A percentile compares a stretch with the other conserved stretches of the same genome.
These are phyloP conservation scores for Acanthochlamys bracteata DNA, from an alignment of 106 monocot genomes.

Conservation along the genomic window DNA sequence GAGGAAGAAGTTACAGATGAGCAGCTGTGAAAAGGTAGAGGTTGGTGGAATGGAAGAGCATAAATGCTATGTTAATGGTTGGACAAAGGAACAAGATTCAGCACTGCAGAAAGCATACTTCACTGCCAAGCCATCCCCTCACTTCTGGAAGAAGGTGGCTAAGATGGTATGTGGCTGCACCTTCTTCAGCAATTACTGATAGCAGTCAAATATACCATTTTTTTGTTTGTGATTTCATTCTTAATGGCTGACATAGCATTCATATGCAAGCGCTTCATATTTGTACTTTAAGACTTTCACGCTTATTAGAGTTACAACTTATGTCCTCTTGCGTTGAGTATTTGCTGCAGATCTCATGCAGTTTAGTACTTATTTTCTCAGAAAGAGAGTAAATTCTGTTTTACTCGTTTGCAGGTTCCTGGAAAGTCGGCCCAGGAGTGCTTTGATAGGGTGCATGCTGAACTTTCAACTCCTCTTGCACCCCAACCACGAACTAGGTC, in stretches of 20 bases:
- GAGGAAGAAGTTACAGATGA: not conserved
- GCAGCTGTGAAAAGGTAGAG: not conserved
- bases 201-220: too few relatives aligned
- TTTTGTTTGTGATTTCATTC: too few relatives aligned
- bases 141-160: constrained; percentile 46
- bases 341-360: not conserved
- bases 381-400: not conserved
- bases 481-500: constrained; percentile 27
- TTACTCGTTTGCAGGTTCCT: constrained; percentile 33
- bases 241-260: too few relatives aligned
- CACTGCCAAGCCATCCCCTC: constrained; percentile 26
- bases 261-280: too few relatives aligned
- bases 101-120: constrained; percentile 31
- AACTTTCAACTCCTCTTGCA: constrained; percentile 39
- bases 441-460: constrained; percentile 47
- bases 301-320: not conserved
- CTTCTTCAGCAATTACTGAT: too few relatives aligned
- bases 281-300: not conserved
- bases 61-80: not conserved
- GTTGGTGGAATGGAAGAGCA: too few relatives aligned
- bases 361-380: not conserved
- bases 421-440: constrained; percentile 64
- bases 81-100: constrained; percentile 23
- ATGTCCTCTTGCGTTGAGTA: not conserved
- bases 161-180: constrained; percentile 21